Evolutionary conservation across 2,329 filamentous ascomycete genomes (phyloP).

Genomic region (Diaporthe longicolla): DNA sequence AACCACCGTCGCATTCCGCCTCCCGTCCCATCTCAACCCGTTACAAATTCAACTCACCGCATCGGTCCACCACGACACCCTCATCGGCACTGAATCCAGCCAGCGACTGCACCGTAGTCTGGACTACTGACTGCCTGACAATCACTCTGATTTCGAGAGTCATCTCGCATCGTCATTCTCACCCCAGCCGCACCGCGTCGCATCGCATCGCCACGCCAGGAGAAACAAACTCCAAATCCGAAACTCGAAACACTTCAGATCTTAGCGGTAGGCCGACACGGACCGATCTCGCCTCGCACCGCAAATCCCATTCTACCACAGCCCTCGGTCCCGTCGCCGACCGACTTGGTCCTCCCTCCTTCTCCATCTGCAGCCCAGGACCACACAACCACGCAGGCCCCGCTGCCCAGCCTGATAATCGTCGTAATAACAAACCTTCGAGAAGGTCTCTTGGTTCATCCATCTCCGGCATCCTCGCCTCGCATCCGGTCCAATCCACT

Average conservation of each 20-base stretch:
- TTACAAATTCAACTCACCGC: constrained; percentile 11
- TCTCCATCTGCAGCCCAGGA: constrained; percentile 24
- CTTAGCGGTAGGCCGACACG: background rate
- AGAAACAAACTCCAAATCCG: constrained; percentile 33
- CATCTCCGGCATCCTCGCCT: background rate
- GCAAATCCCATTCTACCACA: constrained; percentile 4
- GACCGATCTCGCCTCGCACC: constrained; percentile 30
- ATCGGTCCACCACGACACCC: constrained; percentile 13
- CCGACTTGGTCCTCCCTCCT: background rate
- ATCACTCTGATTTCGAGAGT: background rate
- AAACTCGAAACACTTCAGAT: constrained; percentile 41
- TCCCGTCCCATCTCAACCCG: background rate
- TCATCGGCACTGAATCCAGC: constrained; percentile 7
- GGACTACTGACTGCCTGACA: background rate
- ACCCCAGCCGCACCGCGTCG: background rate
- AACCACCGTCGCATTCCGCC: constrained; percentile 24
- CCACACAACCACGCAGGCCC: constrained; percentile 6
- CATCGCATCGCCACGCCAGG: background rate
- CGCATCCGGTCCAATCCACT: constrained; percentile 1
- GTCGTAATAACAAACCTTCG: constrained; percentile 19
- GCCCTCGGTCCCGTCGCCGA: constrained; percentile 14
- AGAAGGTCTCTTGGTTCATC: background rate
- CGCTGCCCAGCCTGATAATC: constrained; percentile 24
- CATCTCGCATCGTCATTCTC: background rate
- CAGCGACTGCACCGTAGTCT: background rate